Percentiles rank a stretch among this genome's conserved stretches.
Conservation (phyloP, 1,284 basidiomycete species). For the Quambalaria eucalypti region DNA sequence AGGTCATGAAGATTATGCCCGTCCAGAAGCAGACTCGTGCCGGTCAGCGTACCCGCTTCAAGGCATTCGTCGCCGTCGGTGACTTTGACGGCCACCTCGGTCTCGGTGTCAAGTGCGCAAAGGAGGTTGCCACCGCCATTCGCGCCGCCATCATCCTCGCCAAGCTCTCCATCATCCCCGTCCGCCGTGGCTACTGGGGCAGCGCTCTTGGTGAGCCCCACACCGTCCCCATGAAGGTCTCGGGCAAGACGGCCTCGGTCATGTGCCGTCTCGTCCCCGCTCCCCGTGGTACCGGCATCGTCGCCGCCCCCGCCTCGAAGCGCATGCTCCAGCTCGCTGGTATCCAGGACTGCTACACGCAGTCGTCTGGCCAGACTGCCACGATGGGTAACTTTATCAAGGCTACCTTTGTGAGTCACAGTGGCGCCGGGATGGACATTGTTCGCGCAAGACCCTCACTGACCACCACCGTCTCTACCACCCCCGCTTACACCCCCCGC, state of each 20-base stretch:
- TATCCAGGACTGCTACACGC: conserved; percentile 87
- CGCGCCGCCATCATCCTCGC: conserved; percentile 96
- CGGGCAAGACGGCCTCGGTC: conserved; percentile 96
- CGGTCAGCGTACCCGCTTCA: conserved; percentile 98
- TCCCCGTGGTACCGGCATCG: conserved; percentile 94
- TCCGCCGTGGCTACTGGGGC: conserved; percentile 99
- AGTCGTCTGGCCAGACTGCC: conserved; percentile 93
- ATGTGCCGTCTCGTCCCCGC: conserved; percentile 99
- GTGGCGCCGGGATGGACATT: conserved; percentile 4
- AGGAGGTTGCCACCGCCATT: conserved; percentile 99
- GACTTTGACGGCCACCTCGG: conserved; percentile 92
- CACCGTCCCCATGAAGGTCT: conserved; percentile 97
- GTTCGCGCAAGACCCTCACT: not conserved
- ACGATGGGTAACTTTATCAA: conserved; percentile 99
- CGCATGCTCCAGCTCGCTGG: conserved; percentile 94
- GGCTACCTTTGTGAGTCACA: not conserved
- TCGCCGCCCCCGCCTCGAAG: conserved; percentile 95
- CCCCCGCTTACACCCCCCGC: not conserved
- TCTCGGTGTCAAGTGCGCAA: conserved; percentile 98
- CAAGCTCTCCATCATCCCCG: conserved; percentile 88
- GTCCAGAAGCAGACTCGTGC: conserved; percentile 99
- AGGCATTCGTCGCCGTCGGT: conserved; percentile 99
- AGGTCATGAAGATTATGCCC: conserved; percentile 99
- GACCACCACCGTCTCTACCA: not conserved
- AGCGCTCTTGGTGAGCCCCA: conserved; percentile 72